A percentile compares a stretch with the other conserved stretches of the same genome.
Evolutionary conservation across 2,329 filamentous ascomycete species (phyloP).

Genomic region (Fusarium sp.): DNA sequence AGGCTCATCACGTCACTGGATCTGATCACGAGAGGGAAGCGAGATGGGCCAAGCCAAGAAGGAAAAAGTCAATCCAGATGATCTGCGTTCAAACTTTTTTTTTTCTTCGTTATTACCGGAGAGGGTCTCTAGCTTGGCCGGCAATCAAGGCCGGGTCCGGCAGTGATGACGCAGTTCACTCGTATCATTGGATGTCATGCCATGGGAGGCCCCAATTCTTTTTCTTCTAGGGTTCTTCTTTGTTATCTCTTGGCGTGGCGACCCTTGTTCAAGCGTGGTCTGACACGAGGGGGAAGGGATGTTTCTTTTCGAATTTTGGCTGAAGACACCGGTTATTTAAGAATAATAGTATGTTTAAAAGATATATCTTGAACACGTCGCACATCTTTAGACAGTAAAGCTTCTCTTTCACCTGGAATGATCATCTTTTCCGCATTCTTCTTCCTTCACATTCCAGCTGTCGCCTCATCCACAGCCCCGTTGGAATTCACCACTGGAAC

Average conservation of each 20-base stretch:
- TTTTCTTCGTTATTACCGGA: conserved; percentile 13
- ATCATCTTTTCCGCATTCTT: neutral
- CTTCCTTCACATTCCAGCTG: neutral
- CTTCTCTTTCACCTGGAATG: neutral
- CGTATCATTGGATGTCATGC: neutral
- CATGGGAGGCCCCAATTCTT: conserved; percentile 24
- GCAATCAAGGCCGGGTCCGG: conserved; percentile 2
- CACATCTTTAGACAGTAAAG: neutral
- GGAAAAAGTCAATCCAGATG: conserved; percentile 23
- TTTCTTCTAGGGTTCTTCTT: conserved; percentile 30
- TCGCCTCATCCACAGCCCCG: neutral
- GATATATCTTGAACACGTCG: neutral
- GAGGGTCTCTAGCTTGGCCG: neutral
- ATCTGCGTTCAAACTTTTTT: conserved; percentile 23
- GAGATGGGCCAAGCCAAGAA: neutral
- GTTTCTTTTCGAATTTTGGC: neutral
- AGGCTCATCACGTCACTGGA: conserved; percentile 31
- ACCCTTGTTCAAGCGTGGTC: conserved; percentile 20
- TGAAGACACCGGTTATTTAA: neutral
- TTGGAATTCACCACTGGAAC: neutral
- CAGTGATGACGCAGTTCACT: conserved; percentile 27
- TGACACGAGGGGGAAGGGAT: neutral
- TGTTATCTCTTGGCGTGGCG: conserved; percentile 29
- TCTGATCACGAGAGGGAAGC: conserved; percentile 3
- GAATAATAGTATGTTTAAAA: neutral